Percentiles rank a stretch among this genome's conserved stretches.
phyloP scores from a whole-genome alignment of 2,329 filamentous ascomycete species.

The Beauveria brongniartii region DNA sequence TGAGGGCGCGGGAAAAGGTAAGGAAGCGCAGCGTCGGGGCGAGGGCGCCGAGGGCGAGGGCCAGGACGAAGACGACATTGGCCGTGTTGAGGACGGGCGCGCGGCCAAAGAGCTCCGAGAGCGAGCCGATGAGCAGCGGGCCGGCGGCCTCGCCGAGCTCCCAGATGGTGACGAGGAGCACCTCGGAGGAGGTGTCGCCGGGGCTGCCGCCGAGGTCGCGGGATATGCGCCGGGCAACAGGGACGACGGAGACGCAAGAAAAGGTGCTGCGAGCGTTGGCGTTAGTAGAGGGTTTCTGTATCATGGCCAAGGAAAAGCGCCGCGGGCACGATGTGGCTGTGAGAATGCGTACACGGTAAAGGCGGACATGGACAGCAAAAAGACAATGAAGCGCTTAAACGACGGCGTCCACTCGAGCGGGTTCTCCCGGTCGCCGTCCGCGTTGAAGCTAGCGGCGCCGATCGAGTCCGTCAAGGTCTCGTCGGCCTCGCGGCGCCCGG shows the following conservation, averaged over 20 bases:
- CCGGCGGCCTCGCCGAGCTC: slow-evolving; percentile 59
- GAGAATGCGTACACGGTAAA: neutral
- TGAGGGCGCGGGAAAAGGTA: slow-evolving; percentile 46
- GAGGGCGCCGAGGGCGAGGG: slow-evolving; percentile 40
- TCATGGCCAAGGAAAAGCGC: no score
- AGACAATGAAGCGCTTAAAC: slow-evolving; percentile 9
- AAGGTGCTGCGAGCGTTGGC: slow-evolving; percentile 35
- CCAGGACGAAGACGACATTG: slow-evolving; percentile 42
- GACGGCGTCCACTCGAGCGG: slow-evolving; percentile 4
- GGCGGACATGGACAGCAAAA: slow-evolving; percentile 6
- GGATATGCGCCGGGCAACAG: slow-evolving; percentile 43
- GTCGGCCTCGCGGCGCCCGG: neutral
- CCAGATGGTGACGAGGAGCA: slow-evolving; percentile 63
- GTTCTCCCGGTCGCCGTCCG: slow-evolving; percentile 14
- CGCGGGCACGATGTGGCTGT: no score
- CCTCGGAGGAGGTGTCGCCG: slow-evolving; percentile 37
- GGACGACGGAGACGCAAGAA: slow-evolving; percentile 48
- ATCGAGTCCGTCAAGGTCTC: neutral
- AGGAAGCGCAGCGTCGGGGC: slow-evolving; percentile 37
- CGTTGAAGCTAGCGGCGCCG: slow-evolving; percentile 12
- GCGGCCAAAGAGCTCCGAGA: slow-evolving; percentile 53
- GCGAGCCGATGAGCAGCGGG: slow-evolving; percentile 51
- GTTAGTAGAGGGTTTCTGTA: neutral
- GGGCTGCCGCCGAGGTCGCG: slow-evolving; percentile 33
- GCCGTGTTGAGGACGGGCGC: slow-evolving; percentile 45